These are phyloP conservation scores for Talaromyces stipitatus DNA, from an alignment of 495 filamentous ascomycete species.

Conservation along the genomic window DNA sequence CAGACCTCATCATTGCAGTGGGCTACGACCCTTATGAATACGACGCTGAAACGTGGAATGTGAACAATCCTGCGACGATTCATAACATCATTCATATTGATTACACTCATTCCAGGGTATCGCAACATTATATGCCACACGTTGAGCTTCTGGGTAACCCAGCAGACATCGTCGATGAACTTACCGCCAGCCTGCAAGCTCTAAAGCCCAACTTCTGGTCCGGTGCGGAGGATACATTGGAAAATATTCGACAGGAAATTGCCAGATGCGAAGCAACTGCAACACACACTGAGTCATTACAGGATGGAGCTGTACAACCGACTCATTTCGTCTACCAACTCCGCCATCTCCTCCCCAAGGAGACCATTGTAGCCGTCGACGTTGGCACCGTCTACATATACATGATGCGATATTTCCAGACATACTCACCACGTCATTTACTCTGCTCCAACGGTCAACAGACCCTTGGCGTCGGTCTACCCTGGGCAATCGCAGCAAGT, in stretches of 20 bases:
- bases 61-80: background rate
- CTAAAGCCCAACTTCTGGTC: background rate
- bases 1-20: slow-evolving; percentile 1
- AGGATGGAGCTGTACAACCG: background rate
- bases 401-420: slow-evolving; percentile 8
- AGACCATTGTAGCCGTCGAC: slow-evolving; percentile 1
- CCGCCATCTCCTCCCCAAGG: background rate
- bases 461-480: slow-evolving; percentile 1
- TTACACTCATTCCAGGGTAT: slow-evolving; percentile 1
- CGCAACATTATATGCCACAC: slow-evolving; percentile 5
- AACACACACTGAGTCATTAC: background rate
- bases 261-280: slow-evolving; percentile 4
- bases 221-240: background rate
- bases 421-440: background rate
- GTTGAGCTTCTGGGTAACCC: slow-evolving; percentile 6
- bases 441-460: slow-evolving; percentile 8
- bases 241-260: slow-evolving; percentile 4
- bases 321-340: slow-evolving; percentile 3
- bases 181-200: background rate
- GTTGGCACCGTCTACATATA: slow-evolving; percentile 6
- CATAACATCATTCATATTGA: slow-evolving; percentile 7
- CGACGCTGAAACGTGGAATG: slow-evolving; percentile 5
- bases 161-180: slow-evolving; percentile 4
- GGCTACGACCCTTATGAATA: slow-evolving; percentile 6
- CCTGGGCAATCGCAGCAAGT: slow-evolving; percentile 6